Base-by-base conservation (phyloP, 495 filamentous ascomycete species). In the Tetracladium setigerum region DNA sequence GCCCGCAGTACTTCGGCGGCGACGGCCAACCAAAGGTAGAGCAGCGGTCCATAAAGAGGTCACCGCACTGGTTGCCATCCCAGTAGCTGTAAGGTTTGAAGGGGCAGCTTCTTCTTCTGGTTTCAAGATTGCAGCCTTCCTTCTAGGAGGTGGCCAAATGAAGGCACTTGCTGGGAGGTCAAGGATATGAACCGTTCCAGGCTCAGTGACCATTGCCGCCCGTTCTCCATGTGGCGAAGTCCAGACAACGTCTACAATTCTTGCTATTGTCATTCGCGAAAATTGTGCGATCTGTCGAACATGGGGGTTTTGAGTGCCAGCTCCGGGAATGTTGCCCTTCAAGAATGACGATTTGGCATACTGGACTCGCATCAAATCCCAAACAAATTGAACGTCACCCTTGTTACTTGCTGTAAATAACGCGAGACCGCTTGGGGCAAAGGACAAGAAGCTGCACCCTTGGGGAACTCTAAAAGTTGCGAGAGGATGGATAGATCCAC, bases 101-200 rank as follows among this genome's bases (percentile, higher is more conserved):
- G 41, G 33, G 22, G 42, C 38, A 35, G 15, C 31, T 14, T 54
- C 59, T 41, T 74, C 67, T 32, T 76, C 73, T 5, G 62, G 50
- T 18, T 62, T 67, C 16, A 50, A 52, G 34, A 41, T 18, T 30
- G 41, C 10, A 14, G 22, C 38, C 31, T 54, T 63, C 18, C 85
- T 82, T 38, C 85, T 86, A 46, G 83, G 81, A 36, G 90, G 90
- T 27, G 90, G 90, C 91, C 90, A 96, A 35, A 84, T 79, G 47
- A 88, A 89, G 3, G 89, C 87, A 41, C 77, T 84, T 19, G 79
- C 67, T n/a, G 88, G 86, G 38, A 96, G 67, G 55, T 95, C 86
- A 54, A 92, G 81, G 18, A 95, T 78, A 64, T 98, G 92, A 4
- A 95, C 81, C 2, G 92, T 98, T n/a, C 91, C 87, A 53, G 86